Percentiles rank a stretch among this genome's conserved stretches.
phyloP scores from a whole-genome alignment of 192 early-diverging fungal genomes.

The Allomyces macrogynus region DNA sequence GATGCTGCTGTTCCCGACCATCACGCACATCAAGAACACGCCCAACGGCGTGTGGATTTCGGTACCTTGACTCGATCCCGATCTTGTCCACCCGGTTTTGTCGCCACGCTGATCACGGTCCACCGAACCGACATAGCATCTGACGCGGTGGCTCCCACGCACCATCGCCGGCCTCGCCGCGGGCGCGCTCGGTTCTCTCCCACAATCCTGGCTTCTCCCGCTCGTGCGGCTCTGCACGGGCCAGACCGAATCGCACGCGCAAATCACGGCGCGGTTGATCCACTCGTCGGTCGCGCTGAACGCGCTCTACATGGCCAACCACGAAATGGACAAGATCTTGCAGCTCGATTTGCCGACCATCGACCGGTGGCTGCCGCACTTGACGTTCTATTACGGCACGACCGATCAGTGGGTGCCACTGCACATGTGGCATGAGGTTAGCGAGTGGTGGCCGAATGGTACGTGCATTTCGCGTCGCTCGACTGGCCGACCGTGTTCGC shows the following conservation, averaged over 20 bases:
- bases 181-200: constrained; percentile 14
- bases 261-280: constrained; percentile 43
- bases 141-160: constrained; percentile 13
- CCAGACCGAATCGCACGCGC: constrained; percentile 17
- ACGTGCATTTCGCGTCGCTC: background rate
- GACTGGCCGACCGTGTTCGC: too few species aligned
- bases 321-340: constrained; percentile 52
- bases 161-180: constrained; percentile 12
- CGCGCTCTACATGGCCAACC: constrained; percentile 42
- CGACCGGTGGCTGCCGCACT: constrained; percentile 26
- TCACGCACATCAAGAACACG: constrained; percentile 53
- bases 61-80: background rate
- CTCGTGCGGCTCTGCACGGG: constrained; percentile 8
- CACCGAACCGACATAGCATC: constrained; percentile 14
- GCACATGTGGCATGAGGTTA: constrained; percentile 45
- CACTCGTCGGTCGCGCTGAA: constrained; percentile 37
- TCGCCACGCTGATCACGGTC: constrained; percentile 10
- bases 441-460: constrained; percentile 35
- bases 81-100: background rate
- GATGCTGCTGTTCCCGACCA: constrained; percentile 57
- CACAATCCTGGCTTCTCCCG: constrained; percentile 6
- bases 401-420: constrained; percentile 60
- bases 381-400: constrained; percentile 57
- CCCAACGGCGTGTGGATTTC: constrained; percentile 39
- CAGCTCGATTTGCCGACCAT: constrained; percentile 47